phyloP scores from a whole-genome alignment of 352 stramenopile species.

The Globisporangium yorkense region DNA sequence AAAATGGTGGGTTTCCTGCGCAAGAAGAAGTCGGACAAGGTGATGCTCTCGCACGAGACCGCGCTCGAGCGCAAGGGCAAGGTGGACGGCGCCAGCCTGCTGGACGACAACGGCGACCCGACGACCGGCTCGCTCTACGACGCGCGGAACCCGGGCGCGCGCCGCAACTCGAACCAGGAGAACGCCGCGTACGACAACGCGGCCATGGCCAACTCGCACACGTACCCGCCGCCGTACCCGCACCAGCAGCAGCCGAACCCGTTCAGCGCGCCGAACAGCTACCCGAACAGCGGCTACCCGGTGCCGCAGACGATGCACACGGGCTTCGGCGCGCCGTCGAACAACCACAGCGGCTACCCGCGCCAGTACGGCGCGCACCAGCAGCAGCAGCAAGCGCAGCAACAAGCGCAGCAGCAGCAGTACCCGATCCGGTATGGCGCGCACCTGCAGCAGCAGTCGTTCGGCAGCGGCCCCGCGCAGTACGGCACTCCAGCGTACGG shows the following conservation, averaged over 20 bases:
- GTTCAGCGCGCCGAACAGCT: conserved; percentile 1
- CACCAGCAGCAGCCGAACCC: conserved; percentile 13
- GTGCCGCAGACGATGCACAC: conserved; percentile 16
- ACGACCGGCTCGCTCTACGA: conserved; percentile 68
- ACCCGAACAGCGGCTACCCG: conserved; percentile 6
- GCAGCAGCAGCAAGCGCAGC: conserved; percentile 15
- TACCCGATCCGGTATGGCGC: conserved; percentile 14
- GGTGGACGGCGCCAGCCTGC: conserved; percentile 74
- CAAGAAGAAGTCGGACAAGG: conserved; percentile 83
- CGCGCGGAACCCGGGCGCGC: conserved; percentile 23
- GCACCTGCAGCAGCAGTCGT: conserved; percentile 14
- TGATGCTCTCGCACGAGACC: conserved; percentile 57
- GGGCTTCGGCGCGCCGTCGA: conserved; percentile 8
- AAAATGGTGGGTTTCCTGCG: conserved; percentile 74
- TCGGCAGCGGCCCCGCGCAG: conserved; percentile 17
- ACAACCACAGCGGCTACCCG: conserved; percentile 36
- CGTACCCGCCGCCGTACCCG: conserved; percentile 54
- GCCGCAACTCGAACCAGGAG: conserved; percentile 63
- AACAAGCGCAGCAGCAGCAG: conserved; percentile 5
- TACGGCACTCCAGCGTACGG: conserved; percentile 26
- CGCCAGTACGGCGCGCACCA: conserved; percentile 37
- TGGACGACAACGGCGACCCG: conserved; percentile 78
- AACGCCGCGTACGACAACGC: conserved; percentile 19
- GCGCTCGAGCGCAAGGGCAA: conserved; percentile 82
- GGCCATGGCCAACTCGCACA: conserved; percentile 21